Conservation (phyloP, 164 flowering plant species). For the Santalum album region DNA sequence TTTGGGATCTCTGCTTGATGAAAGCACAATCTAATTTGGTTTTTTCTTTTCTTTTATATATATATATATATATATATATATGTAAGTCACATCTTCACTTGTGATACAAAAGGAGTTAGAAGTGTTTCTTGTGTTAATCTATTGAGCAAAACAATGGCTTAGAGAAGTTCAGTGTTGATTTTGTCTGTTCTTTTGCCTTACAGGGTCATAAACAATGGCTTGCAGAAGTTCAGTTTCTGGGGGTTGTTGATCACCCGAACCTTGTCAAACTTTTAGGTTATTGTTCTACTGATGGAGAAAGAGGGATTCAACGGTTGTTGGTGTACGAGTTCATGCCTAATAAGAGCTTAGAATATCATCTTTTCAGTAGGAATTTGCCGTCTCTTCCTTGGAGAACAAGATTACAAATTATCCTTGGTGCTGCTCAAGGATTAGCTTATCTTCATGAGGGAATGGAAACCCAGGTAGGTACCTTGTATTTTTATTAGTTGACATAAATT, state of each 20-base stretch:
- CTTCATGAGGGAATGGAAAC: conserved; percentile 52
- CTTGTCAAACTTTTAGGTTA: conserved; percentile 62
- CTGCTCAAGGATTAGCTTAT: conserved; percentile 63
- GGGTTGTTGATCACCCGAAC: conserved; percentile 53
- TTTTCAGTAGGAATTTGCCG: conserved; percentile 30
- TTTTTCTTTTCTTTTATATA: too few relatives aligned
- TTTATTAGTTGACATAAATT: too few relatives aligned
- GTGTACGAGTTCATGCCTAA: conserved; percentile 64
- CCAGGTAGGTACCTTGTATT: conserved; percentile 37
- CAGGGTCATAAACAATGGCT: conserved; percentile 70
- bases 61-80: too few relatives aligned
- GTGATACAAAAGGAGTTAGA: too few relatives aligned
- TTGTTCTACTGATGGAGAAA: conserved; percentile 47
- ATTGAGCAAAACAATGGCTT: too few relatives aligned
- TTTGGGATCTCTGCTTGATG: too few relatives aligned
- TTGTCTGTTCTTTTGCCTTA: background rate
- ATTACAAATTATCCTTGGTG: conserved; percentile 50
- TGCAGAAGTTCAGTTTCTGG: conserved; percentile 60
- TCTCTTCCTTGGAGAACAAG: conserved; percentile 49
- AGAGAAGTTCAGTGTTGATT: too few relatives aligned
- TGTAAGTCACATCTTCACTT: too few relatives aligned
- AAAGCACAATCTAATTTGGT: too few relatives aligned
- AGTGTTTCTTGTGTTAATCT: too few relatives aligned
- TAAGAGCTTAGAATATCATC: conserved; percentile 53
- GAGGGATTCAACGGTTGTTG: conserved; percentile 48